Evolutionary conservation across 192 early-diverging fungal species (phyloP), one percentile per base, ranked within the genome.

Genomic region (Dimargaris xerosporica): DNA sequence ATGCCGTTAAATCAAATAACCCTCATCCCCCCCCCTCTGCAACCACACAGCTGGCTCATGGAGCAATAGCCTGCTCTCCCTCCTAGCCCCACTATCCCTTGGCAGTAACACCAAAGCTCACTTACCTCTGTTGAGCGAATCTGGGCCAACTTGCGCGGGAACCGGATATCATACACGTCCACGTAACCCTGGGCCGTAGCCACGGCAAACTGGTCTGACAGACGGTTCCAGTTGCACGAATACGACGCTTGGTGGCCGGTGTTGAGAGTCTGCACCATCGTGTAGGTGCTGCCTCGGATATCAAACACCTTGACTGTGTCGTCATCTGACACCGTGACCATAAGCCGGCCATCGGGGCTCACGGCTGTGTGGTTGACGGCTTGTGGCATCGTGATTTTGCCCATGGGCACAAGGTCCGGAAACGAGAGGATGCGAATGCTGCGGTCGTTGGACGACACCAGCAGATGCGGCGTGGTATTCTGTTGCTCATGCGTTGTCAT

Each of bases 401-500:
- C 78, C 28, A 94, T 64, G 26, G 83, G 75, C 43, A 84, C 77
- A 50, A 98, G 74, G 48, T 76, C 79, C 0, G 94, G 94, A 30
- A 96, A 72, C 0, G 85, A 79, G 69, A 87, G 86, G 5, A 98
- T 82, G 65, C 91, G 92, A 67, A 98, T 90, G 3, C 89, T 89
- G 50, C 89, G 79, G 69, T 98, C 94, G 66, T 98, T 98, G 73
- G 92, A 96, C 74, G 91, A 90, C 26, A 92, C 87, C 63, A 94
- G 64, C 9, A 98, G 73, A 5, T 88, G 83, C 1, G 83, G 83
- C 23, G 79, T 79, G 26, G 66, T 71, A 46, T 19, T 21, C 10
- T 16, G 58, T 5, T 17, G 30, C 11, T n/a, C 17, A 11, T n/a
- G 16, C 6, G 58, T 9, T 5, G 30, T 21, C 42, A 60, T 30